phyloP scores from a whole-genome alignment of 2,329 filamentous ascomycete species.

The Curvularia hawaiiensis region DNA sequence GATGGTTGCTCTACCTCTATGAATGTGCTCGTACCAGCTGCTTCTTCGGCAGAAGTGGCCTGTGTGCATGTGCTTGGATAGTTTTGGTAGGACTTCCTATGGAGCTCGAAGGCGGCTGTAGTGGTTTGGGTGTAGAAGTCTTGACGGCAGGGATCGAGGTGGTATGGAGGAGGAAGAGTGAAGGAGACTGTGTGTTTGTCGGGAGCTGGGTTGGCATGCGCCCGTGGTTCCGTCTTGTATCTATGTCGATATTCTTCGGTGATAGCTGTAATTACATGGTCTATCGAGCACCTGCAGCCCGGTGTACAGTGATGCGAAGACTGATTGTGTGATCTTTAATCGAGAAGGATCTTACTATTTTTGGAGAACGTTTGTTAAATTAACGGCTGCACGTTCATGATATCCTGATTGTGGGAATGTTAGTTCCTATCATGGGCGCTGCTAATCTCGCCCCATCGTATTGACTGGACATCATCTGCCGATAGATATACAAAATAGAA shows the following conservation, averaged over 20 bases:
- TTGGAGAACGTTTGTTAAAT: not conserved
- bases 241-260: slow-evolving; percentile 17
- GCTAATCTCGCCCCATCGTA: not conserved
- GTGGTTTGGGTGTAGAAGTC: slow-evolving; percentile 37
- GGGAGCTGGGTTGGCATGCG: slow-evolving; percentile 35
- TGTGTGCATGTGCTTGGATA: slow-evolving; percentile 33
- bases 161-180: slow-evolving; percentile 30
- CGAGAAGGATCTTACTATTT: not conserved
- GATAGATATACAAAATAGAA: not conserved
- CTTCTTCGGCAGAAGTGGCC: slow-evolving; percentile 4
- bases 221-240: slow-evolving; percentile 22
- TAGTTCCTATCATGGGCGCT: not conserved
- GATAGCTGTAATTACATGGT: slow-evolving; percentile 24
- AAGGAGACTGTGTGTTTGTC: slow-evolving; percentile 35
- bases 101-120: slow-evolving; percentile 42
- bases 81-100: slow-evolving; percentile 23
- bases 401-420: not conserved
- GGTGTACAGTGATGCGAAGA: not conserved
- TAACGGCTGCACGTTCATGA: not conserved
- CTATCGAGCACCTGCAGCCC: slow-evolving; percentile 22
- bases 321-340: not conserved
- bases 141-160: slow-evolving; percentile 29
- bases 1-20: slow-evolving; percentile 28
- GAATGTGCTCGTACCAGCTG: slow-evolving; percentile 14
- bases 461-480: not conserved